phyloP scores from a whole-genome alignment of 768 basidiomycete genomes.

The Phylloporus rhodoxanthus region DNA sequence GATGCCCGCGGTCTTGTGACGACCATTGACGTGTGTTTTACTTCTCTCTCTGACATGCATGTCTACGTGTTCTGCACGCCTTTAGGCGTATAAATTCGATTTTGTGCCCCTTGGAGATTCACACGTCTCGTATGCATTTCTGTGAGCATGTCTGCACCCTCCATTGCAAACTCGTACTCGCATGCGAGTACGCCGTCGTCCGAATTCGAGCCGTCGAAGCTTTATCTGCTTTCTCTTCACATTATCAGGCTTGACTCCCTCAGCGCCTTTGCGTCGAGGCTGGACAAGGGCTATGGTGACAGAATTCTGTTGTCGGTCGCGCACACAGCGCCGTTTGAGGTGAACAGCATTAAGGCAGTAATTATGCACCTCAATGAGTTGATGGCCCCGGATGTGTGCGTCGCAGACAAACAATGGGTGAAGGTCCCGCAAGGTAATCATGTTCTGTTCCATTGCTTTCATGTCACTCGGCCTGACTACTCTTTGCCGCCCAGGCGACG shows the following conservation, averaged over 20 bases:
- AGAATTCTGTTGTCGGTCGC: constrained; percentile 21
- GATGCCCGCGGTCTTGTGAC: constrained; percentile 1
- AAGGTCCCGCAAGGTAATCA: constrained; percentile 20
- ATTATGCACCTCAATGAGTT: constrained; percentile 8
- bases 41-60: not conserved
- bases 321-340: constrained; percentile 9
- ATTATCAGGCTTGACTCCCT: constrained; percentile 12
- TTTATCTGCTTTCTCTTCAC: constrained; percentile 22
- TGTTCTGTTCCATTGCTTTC: not conserved
- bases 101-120: not conserved
- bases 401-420: constrained; percentile 7
- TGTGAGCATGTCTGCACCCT: constrained; percentile 16
- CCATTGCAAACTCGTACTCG: constrained; percentile 14
- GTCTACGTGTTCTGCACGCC: constrained; percentile 23
- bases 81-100: constrained; percentile 21
- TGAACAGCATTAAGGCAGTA: constrained; percentile 4
- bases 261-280: constrained; percentile 13
- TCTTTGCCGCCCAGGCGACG: not conserved
- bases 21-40: not conserved
- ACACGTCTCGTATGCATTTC: not conserved
- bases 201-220: constrained; percentile 16
- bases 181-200: constrained; percentile 22
- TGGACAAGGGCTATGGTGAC: constrained; percentile 27
- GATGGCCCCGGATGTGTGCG: constrained; percentile 7
- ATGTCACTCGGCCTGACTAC: not conserved